These are phyloP conservation scores for Macrotyloma uniflorum DNA, from an alignment of 306 rosid species.

Conservation along the genomic window DNA sequence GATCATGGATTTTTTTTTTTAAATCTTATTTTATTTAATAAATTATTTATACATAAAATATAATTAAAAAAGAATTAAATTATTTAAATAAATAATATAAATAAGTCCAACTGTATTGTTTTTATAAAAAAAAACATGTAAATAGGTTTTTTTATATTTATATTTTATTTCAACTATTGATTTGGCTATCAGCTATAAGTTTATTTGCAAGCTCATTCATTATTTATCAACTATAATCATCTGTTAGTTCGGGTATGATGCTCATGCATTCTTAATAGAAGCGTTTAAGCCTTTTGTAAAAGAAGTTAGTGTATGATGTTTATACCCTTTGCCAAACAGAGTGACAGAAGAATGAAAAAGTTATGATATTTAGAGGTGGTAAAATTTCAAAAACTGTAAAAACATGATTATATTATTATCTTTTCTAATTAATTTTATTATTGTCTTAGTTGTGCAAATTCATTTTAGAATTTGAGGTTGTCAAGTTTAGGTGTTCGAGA, in stretches of 20 bases:
- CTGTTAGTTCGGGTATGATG: too few species aligned
- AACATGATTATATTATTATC: background rate
- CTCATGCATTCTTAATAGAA: too few species aligned
- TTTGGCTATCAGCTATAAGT: background rate
- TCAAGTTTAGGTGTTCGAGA: constrained; percentile 36
- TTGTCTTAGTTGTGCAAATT: background rate
- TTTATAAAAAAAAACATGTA: background rate
- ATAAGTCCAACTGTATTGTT: background rate
- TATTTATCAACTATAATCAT: background rate
- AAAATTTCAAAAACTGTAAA: background rate
- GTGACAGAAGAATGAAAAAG: background rate
- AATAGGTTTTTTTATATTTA: background rate
- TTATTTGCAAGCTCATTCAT: background rate
- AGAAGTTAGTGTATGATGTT: background rate
- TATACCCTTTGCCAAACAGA: background rate
- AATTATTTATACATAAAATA: too few species aligned
- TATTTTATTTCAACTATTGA: background rate
- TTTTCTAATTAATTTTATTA: background rate
- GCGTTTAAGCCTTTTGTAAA: too few species aligned
- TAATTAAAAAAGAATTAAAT: too few species aligned
- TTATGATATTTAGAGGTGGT: background rate
- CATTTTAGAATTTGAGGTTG: constrained; percentile 39
- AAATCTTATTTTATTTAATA: background rate
- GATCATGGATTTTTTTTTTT: background rate
- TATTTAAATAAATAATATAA: background rate